These are phyloP conservation scores for Mrakia frigida DNA, from an alignment of 768 basidiomycete species.

Conservation along the genomic window DNA sequence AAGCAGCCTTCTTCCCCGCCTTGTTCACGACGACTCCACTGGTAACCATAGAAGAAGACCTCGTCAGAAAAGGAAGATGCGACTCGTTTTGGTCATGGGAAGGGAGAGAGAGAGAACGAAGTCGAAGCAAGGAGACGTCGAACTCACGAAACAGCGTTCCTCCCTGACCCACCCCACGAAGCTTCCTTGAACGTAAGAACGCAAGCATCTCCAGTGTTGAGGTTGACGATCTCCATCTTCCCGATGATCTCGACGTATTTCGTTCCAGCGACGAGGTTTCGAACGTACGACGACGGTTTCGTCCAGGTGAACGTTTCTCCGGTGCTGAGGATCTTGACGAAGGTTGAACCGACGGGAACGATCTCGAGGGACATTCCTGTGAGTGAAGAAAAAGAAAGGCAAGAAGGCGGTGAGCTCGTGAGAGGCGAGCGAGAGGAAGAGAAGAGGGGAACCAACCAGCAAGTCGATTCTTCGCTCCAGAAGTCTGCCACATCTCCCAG, in stretches of 20 bases:
- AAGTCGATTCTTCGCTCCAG: slow-evolving; percentile 80
- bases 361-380: slow-evolving; percentile 84
- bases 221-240: slow-evolving; percentile 68
- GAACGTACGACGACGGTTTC: slow-evolving; percentile 79
- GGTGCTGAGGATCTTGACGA: slow-evolving; percentile 55
- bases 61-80: not conserved
- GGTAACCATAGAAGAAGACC: not conserved
- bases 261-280: slow-evolving; percentile 82
- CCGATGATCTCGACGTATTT: slow-evolving; percentile 85
- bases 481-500: slow-evolving; percentile 71
- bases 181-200: slow-evolving; percentile 79
- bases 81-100: no score
- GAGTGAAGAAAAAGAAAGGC: not conserved
- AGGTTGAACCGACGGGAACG: slow-evolving; percentile 68
- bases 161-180: slow-evolving; percentile 63
- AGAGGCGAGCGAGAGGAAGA: not conserved
- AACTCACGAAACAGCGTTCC: slow-evolving; percentile 56
- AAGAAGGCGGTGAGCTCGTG: not conserved
- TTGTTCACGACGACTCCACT: slow-evolving; percentile 55
- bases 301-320: slow-evolving; percentile 67
- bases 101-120: no score
- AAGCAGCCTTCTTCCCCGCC: slow-evolving; percentile 55
- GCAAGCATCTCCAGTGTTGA: slow-evolving; percentile 54
- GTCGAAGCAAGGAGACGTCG: no score
- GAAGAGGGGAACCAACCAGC: slow-evolving; percentile 43